A percentile compares a stretch with the other conserved stretches of the same genome.
These are phyloP conservation scores for Silene latifolia DNA, from an alignment of 148 eudicot genomes.

Conservation along the genomic window DNA sequence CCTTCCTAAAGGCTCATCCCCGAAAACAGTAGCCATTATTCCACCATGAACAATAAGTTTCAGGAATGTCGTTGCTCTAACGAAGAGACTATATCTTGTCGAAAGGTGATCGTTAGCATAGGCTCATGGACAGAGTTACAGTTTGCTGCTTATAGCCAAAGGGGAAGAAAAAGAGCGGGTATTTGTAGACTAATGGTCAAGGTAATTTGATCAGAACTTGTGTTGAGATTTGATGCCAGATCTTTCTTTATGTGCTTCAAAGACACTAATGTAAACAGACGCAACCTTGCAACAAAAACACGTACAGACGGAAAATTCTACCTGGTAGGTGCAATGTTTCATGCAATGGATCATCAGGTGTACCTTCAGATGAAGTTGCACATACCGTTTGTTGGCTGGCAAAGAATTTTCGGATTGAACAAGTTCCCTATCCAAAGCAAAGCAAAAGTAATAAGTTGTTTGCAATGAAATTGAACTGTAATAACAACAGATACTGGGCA, in stretches of 20 bases:
- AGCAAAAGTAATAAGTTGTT: background rate
- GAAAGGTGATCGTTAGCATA: background rate
- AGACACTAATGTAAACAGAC: background rate
- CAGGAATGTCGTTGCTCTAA: background rate
- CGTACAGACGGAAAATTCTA: constrained; percentile 1
- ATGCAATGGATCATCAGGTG: constrained; percentile 6
- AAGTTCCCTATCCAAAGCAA: constrained; percentile 58
- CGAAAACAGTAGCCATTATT: background rate
- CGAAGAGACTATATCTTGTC: background rate
- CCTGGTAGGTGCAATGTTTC: constrained; percentile 22
- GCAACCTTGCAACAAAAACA: background rate
- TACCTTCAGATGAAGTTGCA: constrained; percentile 15
- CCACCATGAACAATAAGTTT: background rate
- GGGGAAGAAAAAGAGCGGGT: background rate
- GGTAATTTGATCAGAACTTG: background rate
- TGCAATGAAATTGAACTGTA: background rate
- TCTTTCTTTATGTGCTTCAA: background rate
- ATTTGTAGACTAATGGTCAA: background rate
- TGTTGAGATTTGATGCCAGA: background rate
- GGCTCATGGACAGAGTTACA: background rate
- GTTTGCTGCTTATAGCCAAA: no score
- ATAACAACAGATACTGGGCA: background rate
- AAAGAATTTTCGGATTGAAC: constrained; percentile 43
- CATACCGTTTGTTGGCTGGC: constrained; percentile 23
- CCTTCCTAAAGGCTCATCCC: background rate